A percentile compares a stretch with the other conserved stretches of the same genome.
Conservation (phyloP, 129 eudicot genomes). For the Deinandra increscens region DNA sequence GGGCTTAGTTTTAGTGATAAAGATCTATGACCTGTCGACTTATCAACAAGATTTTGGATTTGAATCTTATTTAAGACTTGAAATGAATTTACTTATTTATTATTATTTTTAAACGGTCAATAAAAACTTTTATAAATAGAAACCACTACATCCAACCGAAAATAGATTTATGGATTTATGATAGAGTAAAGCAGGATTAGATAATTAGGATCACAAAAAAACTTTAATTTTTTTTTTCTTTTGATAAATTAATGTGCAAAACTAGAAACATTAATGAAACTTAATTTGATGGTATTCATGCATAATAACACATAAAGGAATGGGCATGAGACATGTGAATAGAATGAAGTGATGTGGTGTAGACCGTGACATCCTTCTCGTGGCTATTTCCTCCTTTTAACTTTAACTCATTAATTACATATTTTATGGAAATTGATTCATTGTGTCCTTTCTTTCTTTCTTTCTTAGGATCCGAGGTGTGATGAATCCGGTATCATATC, state of each 20-base stretch:
- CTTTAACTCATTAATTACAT: background rate
- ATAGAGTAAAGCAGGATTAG: too few relatives aligned
- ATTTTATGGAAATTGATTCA: background rate
- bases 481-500: background rate
- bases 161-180: too few relatives aligned
- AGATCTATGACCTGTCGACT: too few relatives aligned
- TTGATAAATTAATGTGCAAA: background rate
- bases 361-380: slow-evolving; percentile 6
- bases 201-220: too few relatives aligned
- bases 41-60: too few relatives aligned
- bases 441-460: too few relatives aligned
- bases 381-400: slow-evolving; percentile 10
- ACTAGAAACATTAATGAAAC: background rate
- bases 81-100: too few relatives aligned
- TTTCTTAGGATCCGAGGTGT: background rate
- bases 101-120: too few relatives aligned
- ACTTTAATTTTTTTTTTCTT: background rate
- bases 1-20: too few relatives aligned
- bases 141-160: too few relatives aligned
- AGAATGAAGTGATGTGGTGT: slow-evolving; percentile 23
- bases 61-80: too few relatives aligned
- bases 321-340: slow-evolving; percentile 32
- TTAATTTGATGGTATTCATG: background rate
- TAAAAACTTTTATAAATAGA: too few relatives aligned
- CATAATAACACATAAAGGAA: slow-evolving; percentile 15